Evolutionary conservation across 2,329 filamentous ascomycete species (phyloP), one percentile per base, ranked within the genome.

Genomic region (Ascocoryne sarcoides): DNA sequence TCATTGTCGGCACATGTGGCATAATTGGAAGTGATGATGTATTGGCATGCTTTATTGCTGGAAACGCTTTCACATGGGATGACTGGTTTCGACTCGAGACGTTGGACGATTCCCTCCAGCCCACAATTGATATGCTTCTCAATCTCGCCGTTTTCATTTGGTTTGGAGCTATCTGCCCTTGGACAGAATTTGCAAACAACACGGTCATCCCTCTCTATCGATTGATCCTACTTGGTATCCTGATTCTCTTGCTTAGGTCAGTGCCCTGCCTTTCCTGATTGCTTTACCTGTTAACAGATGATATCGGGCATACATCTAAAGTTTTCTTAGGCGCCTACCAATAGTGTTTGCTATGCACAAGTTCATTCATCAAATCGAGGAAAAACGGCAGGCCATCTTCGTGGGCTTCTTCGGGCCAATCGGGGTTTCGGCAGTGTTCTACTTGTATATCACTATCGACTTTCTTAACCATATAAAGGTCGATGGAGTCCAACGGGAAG

Each of bases 381-480:
- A 82, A 30, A 61, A 73, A 20, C 73, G 75, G 3, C 87, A 94
- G 50, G 87, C 87, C 2, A 64, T 84, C 0, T 95, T 94, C 55
- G 84, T 92, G 5, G 89, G 89, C 0, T 95, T 94, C 66, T 95
- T 95, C 49, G 89, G 89, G 0, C 89, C 89, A 0, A 89, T 95
- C 41, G 88, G 90, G 2, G 88, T 95, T 1, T 86, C 84, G 12
- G 89, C 87, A 1, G 75, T 95, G 15, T 95, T 94, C 59, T 95
- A 95, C 58, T 70, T 95, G 4, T 93, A 88, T 55, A 69, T 95
- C 46, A 81, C 75, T 30, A 61, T 84, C 1, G 84, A 94, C 17
- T 95, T 89, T 45, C 67, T 95, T 36, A 63, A 60, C 20, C 63
- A 44, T 2, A 55, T 76, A n/a, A 74, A 70, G 0, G 73, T 77